Evolutionary conservation across 78 protist genomes (phyloP).

Genomic region (Dictyostelium capitatum): DNA sequence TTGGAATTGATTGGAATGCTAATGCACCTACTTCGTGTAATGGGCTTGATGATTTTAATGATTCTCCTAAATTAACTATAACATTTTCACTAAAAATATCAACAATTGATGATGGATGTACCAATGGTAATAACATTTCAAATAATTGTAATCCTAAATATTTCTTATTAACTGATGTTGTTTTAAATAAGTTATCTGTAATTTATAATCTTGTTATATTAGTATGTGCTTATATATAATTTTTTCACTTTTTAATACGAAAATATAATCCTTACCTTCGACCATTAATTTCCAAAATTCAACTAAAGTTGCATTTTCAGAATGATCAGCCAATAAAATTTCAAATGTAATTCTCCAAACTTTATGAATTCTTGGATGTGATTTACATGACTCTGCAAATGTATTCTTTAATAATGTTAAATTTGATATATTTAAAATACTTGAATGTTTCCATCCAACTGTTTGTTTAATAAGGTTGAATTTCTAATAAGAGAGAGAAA

Average conservation of each 20-base stretch:
- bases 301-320: background rate
- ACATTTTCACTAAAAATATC: conserved; percentile 17
- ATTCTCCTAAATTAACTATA: conserved; percentile 15
- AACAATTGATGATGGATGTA: conserved; percentile 13
- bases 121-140: conserved; percentile 54
- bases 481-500: conserved; percentile 16
- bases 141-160: conserved; percentile 71
- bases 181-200: conserved; percentile 42
- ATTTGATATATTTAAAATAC: conserved; percentile 41
- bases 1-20: conserved; percentile 70
- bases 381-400: conserved; percentile 9
- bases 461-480: conserved; percentile 43
- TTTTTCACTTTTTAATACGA: background rate
- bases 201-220: background rate
- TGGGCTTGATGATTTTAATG: conserved; percentile 35
- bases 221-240: background rate
- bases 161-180: conserved; percentile 29
- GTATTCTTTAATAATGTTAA: conserved; percentile 16
- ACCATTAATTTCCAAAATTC: conserved; percentile 65
- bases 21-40: conserved; percentile 64
- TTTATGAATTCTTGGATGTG: conserved; percentile 73
- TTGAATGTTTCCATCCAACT: conserved; percentile 56
- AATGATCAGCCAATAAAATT: conserved; percentile 1
- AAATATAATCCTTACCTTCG: conserved; percentile 30
- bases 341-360: conserved; percentile 55